Percentiles rank a stretch among this genome's conserved stretches.
Evolutionary conservation across 495 filamentous ascomycete species (phyloP).

Genomic region (Podospora pseudopauciseta): DNA sequence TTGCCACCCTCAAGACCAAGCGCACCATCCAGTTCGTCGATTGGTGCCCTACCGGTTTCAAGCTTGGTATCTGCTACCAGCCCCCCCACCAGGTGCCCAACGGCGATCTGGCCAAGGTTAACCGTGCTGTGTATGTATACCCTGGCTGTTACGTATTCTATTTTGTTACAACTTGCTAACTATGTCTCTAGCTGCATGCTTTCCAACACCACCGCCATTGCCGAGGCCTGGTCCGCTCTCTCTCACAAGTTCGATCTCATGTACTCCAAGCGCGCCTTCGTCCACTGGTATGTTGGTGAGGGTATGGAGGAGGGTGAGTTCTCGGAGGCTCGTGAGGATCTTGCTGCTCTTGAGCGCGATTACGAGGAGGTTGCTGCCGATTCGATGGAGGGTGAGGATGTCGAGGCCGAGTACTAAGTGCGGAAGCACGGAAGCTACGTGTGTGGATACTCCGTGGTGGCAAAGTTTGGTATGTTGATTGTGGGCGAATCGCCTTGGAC

Average conservation of each 20-base stretch:
- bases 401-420: slow-evolving; percentile 99
- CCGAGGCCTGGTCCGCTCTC: slow-evolving; percentile 95
- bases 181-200: slow-evolving; percentile 75
- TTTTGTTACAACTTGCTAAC: slow-evolving; percentile 16
- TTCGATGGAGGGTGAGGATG: slow-evolving; percentile 83
- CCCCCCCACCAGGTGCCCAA: slow-evolving; percentile 92
- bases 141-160: slow-evolving; percentile 2
- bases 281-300: slow-evolving; percentile 99
- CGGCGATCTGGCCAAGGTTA: slow-evolving; percentile 93
- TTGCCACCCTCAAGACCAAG: slow-evolving; percentile 96
- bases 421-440: slow-evolving; percentile 48
- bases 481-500: slow-evolving; percentile 16
- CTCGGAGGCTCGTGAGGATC: slow-evolving; percentile 96
- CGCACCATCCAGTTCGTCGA: slow-evolving; percentile 98
- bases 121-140: slow-evolving; percentile 86
- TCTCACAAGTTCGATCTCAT: slow-evolving; percentile 99
- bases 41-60: slow-evolving; percentile 99
- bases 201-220: slow-evolving; percentile 98
- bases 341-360: slow-evolving; percentile 96
- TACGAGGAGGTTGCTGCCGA: slow-evolving; percentile 99
- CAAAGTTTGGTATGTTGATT: slow-evolving; percentile 16
- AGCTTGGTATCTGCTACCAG: slow-evolving; percentile 99
- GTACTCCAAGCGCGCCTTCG: slow-evolving; percentile 99
- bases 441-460: slow-evolving; percentile 12
- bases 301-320: slow-evolving; percentile 99